A percentile compares a stretch with the other conserved stretches of the same genome.
Conservation (phyloP, 2,329 filamentous ascomycete genomes). For the Ilyonectria mors-panacis region DNA sequence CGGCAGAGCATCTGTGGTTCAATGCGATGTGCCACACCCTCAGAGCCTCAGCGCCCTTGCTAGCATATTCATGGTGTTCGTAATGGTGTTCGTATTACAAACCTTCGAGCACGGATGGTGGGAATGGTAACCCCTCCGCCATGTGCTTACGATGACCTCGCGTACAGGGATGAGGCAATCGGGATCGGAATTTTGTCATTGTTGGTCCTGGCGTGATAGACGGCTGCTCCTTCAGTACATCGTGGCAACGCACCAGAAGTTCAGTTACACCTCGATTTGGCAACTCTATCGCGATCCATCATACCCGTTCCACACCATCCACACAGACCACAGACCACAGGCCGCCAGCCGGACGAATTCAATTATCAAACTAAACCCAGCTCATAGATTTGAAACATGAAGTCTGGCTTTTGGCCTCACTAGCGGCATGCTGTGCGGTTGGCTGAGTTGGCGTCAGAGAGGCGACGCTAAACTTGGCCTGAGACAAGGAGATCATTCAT, state of each 20-base stretch:
- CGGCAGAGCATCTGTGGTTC: conserved; percentile 17
- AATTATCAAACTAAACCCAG: conserved; percentile 8
- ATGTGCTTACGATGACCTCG: conserved; percentile 28
- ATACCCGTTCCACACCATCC: not conserved
- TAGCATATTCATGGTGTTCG: conserved; percentile 9
- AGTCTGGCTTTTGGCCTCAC: conserved; percentile 21
- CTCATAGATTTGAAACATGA: conserved; percentile 24
- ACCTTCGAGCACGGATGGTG: not conserved
- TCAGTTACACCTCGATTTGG: conserved; percentile 11
- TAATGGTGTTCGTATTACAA: not conserved
- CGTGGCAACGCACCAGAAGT: conserved; percentile 18
- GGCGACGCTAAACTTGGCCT: conserved; percentile 36
- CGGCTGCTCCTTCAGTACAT: conserved; percentile 10
- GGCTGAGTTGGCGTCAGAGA: conserved; percentile 30
- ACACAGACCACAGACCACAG: conserved; percentile 2
- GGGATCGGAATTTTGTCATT: conserved; percentile 13
- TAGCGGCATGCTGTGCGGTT: conserved; percentile 27
- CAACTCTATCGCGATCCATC: conserved; percentile 19
- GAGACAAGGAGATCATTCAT: conserved; percentile 34
- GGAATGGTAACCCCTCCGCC: conserved; percentile 14
- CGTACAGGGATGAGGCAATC: conserved; percentile 18
- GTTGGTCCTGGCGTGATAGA: not conserved
- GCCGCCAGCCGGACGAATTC: not conserved
- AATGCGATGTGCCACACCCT: conserved; percentile 6
- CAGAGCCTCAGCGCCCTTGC: conserved; percentile 13